Conservation (phyloP, 257 asterid species). For the Schizonepeta tenuifolia region DNA sequence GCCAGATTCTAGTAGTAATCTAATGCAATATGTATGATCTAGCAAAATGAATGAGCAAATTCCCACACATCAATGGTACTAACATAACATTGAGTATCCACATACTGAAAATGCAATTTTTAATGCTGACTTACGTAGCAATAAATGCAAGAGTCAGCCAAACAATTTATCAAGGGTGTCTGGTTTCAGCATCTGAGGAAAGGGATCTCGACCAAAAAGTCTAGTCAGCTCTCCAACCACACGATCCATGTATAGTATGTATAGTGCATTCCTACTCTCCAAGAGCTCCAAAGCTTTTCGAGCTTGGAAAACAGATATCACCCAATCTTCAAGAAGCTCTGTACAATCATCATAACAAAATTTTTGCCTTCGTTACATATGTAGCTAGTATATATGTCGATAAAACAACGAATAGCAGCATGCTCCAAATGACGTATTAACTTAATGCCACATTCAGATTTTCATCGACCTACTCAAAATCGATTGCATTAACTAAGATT, state of each 20-base stretch:
- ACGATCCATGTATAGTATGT: conserved; percentile 85
- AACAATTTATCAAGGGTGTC: conserved; percentile 58
- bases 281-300: conserved; percentile 70
- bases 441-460: no score
- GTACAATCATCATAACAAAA: conserved; percentile 20
- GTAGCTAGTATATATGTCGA: neutral
- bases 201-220: conserved; percentile 62
- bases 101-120: neutral
- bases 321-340: conserved; percentile 89
- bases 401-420: neutral
- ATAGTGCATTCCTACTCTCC: conserved; percentile 79
- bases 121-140: conserved; percentile 28
- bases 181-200: conserved; percentile 54
- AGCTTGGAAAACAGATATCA: conserved; percentile 64
- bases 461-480: no score
- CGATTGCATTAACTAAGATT: neutral
- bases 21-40: neutral
- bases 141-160: conserved; percentile 43
- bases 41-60: neutral
- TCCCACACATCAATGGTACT: neutral
- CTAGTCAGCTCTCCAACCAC: conserved; percentile 75
- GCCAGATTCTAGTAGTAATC: neutral
- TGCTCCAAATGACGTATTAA: neutral
- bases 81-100: neutral
- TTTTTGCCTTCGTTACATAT: neutral